Conservation (phyloP, 1,139 yeast genomes). For the Lodderomyces orthopsilosis region DNA sequence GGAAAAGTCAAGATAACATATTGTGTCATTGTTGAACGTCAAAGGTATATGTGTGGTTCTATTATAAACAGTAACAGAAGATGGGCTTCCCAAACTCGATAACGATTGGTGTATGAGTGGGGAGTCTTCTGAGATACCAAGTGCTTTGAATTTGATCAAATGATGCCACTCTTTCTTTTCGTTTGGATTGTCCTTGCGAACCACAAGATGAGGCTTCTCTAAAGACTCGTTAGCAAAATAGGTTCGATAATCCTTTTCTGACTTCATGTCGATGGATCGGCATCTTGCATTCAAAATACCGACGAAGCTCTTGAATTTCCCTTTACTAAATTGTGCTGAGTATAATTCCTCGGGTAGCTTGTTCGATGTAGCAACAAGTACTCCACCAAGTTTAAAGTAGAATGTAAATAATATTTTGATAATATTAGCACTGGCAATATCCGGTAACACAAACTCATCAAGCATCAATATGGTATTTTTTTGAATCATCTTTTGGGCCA, state of each 20-base stretch:
- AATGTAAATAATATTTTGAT: constrained; percentile 62
- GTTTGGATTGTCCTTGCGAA: constrained; percentile 21
- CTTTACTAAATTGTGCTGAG: constrained; percentile 59
- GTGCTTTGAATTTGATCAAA: constrained; percentile 22
- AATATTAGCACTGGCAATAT: constrained; percentile 68
- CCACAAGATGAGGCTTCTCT: constrained; percentile 27
- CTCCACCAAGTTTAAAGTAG: constrained; percentile 72
- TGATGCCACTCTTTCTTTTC: constrained; percentile 38
- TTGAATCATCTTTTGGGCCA: constrained; percentile 63
- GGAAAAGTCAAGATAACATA: constrained; percentile 51
- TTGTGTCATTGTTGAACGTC: constrained; percentile 31
- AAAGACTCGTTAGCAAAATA: constrained; percentile 30
- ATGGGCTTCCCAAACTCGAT: constrained; percentile 23
- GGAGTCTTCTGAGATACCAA: constrained; percentile 16
- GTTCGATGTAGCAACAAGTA: constrained; percentile 69
- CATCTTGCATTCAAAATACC: constrained; percentile 60
- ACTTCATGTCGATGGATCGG: constrained; percentile 60
- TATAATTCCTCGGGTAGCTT: constrained; percentile 69
- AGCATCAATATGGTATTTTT: constrained; percentile 59
- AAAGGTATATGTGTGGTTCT: constrained; percentile 48
- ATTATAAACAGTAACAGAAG: constrained; percentile 52
- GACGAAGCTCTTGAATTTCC: constrained; percentile 56
- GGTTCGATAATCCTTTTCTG: constrained; percentile 54
- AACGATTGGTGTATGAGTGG: constrained; percentile 16
- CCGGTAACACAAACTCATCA: constrained; percentile 77